Evolutionary conservation across 78 protist genomes (phyloP), one percentile per base, ranked within the genome.

Genomic region (Dictyostelium firmibasis): DNA sequence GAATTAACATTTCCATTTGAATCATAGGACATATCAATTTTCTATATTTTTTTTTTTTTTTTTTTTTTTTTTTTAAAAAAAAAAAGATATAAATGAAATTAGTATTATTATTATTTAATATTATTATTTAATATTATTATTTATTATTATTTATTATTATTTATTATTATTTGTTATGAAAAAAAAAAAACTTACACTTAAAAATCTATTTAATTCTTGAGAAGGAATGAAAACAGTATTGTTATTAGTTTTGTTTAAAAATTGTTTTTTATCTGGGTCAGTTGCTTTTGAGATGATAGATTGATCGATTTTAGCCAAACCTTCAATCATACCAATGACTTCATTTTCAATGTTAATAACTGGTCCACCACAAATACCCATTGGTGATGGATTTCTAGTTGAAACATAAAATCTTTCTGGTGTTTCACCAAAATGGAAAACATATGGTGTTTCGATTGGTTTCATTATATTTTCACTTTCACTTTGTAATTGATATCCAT

Each of bases 291-390:
- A 43, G 11, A 83, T 83, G 9, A 29, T 11, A 0, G 76, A 0
- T 20, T 29, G 60, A 78, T 87, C 81, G 2, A 87, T 77, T 35
- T 76, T 76, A 18, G 50, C 85, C 6, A 87, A 33, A 29, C 93
- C 93, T 64, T 87, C 93, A 64, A 87, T 43, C 93, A 87, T 87
- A 78, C 93, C 93, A 87, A 87, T 69, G 4, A 87, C 93, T 33
- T 87, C 93, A 78, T 87, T 87, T 16, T 87, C 85, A 43, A 76
- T 25, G 43, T 87, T 87, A 31, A 87, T 62, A 18, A 64, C 93
- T n/a, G 93, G 93, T 25, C 93, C 93, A 43, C 88, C 93, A 78
- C 93, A 87, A 8, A 87, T n/a, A 38, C 93, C 93, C 93, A 87
- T 87, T 78, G 93, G 93, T 78, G 93, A 57, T 27, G 79, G 70